A percentile compares a stretch with the other conserved stretches of the same genome.
Evolutionary conservation across 1,284 basidiomycete genomes (phyloP).

Genomic region (Microbotryum scabiosae): DNA sequence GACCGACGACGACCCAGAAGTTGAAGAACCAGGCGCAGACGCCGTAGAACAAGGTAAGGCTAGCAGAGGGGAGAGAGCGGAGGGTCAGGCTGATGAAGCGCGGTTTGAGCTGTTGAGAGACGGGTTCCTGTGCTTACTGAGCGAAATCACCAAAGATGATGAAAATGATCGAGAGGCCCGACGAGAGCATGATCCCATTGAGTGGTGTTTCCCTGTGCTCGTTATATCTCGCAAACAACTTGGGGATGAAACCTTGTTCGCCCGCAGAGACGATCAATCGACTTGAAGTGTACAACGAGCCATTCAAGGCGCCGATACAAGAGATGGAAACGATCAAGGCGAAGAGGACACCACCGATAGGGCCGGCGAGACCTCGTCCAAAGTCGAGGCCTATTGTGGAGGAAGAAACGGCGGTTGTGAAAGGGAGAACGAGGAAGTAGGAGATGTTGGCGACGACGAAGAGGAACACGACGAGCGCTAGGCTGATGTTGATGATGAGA

Average conservation of each 20-base stretch:
- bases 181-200: slow-evolving; percentile 70
- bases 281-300: slow-evolving; percentile 72
- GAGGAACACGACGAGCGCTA: slow-evolving; percentile 61
- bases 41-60: slow-evolving; percentile 40
- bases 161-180: slow-evolving; percentile 61
- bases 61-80: no score
- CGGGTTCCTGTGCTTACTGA: slow-evolving; percentile 22
- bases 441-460: slow-evolving; percentile 61
- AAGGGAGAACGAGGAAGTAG: slow-evolving; percentile 86
- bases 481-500: slow-evolving; percentile 68
- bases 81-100: slow-evolving; percentile 42
- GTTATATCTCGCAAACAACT: slow-evolving; percentile 68
- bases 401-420: slow-evolving; percentile 2
- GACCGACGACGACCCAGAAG: slow-evolving; percentile 77
- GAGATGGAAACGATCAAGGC: slow-evolving; percentile 85
- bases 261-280: slow-evolving; percentile 82
- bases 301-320: slow-evolving; percentile 86
- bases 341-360: slow-evolving; percentile 75
- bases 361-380: slow-evolving; percentile 75
- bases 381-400: slow-evolving; percentile 53
- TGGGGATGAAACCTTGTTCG: slow-evolving; percentile 76
- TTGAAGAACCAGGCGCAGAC: slow-evolving; percentile 83
- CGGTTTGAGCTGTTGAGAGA: no score
- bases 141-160: slow-evolving; percentile 73
- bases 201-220: slow-evolving; percentile 66